Base-by-base conservation (phyloP, 1,139 yeast genomes). In the Yamadazyma diddensiae region DNA sequence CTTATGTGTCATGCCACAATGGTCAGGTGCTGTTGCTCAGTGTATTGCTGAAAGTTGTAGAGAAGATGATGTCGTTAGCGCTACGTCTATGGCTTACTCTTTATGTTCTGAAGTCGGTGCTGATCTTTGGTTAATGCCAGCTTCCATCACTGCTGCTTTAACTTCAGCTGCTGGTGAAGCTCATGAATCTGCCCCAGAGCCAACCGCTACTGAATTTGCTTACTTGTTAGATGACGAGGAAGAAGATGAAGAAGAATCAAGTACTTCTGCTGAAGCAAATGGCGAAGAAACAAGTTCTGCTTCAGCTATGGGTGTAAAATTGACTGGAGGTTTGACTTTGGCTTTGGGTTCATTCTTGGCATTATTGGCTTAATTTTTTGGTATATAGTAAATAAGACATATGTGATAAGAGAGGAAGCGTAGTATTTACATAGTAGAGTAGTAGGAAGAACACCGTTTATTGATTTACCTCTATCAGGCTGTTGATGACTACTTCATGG, bases 1-100 rank as follows among this genome's bases (percentile, higher is more conserved):
- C 43, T 59, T 70, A 45, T 70, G 77, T 52, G 73, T 69, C 15
- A 70, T 71, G 73, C 69, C 72, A 10, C 68, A 63, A 44, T 70
- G 73, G 72, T 55, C 67, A 19, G 72, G 71, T 3, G 44, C 49
- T 34, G 75, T 71, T 4, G 77, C 65, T 16, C 59, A 62, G 32
- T 71, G 77, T 51, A 49, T 70, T 38, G 74, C 73, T 28, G 41
- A 55, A 30, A 50, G 52, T 24, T 71, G 77, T 50, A 26, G 49
- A 14, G 73, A 70, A 13, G 28, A 43, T 2, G 74, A 70, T 31
- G 70, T 71, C 18, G 57, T 39, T 15, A 27, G 45, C 21, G 74
- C 73, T 22, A 65, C 74, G 12, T 49, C 56, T 24, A 55, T 69
- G 38, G 77, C 76, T 11, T 52, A 49, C 17, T 63, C 71, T 1